Conservation (phyloP, 1,139 yeast genomes). For the Komagataea norvegica region DNA sequence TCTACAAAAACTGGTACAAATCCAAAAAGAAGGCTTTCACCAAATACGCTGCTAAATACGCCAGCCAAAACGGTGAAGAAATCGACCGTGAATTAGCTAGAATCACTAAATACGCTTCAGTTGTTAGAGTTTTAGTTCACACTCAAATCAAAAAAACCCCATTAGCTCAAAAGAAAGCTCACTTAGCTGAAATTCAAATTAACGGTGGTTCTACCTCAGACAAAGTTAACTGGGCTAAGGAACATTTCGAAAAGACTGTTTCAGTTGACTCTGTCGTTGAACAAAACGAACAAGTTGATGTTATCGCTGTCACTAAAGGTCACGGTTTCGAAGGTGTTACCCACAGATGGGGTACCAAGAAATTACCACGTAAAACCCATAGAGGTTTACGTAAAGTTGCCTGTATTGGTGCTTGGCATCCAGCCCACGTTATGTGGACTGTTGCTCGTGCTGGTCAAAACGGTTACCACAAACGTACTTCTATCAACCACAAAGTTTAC, state of each 20-base stretch:
- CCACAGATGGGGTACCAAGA: slow-evolving; percentile 99
- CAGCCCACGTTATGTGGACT: slow-evolving; percentile 99
- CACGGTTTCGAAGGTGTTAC: slow-evolving; percentile 99
- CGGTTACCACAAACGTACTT: slow-evolving; percentile 99
- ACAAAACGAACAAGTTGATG: slow-evolving; percentile 98
- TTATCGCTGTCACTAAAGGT: slow-evolving; percentile 99
- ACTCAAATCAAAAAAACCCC: slow-evolving; percentile 99
- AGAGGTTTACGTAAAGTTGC: slow-evolving; percentile 99
- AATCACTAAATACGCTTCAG: slow-evolving; percentile 97
- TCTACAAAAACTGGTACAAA: slow-evolving; percentile 99
- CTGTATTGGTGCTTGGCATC: slow-evolving; percentile 99
- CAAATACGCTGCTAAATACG: slow-evolving; percentile 98
- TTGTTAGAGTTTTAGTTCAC: slow-evolving; percentile 98
- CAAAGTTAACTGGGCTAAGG: slow-evolving; percentile 98
- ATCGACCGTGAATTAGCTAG: slow-evolving; percentile 97
- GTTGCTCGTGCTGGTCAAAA: slow-evolving; percentile 99
- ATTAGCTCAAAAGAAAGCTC: slow-evolving; percentile 99
- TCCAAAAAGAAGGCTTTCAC: slow-evolving; percentile 99
- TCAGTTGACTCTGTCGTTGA: slow-evolving; percentile 93
- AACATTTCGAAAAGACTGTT: slow-evolving; percentile 99
- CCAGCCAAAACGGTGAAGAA: slow-evolving; percentile 77
- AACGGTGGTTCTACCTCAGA: slow-evolving; percentile 99
- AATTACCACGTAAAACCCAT: slow-evolving; percentile 99
- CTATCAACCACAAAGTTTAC: slow-evolving; percentile 99
- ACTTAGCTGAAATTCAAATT: slow-evolving; percentile 98